Percentiles rank a stretch among this genome's conserved stretches.
Conservation (phyloP, 2,329 filamentous ascomycete species). For the Fusarium napiforme region DNA sequence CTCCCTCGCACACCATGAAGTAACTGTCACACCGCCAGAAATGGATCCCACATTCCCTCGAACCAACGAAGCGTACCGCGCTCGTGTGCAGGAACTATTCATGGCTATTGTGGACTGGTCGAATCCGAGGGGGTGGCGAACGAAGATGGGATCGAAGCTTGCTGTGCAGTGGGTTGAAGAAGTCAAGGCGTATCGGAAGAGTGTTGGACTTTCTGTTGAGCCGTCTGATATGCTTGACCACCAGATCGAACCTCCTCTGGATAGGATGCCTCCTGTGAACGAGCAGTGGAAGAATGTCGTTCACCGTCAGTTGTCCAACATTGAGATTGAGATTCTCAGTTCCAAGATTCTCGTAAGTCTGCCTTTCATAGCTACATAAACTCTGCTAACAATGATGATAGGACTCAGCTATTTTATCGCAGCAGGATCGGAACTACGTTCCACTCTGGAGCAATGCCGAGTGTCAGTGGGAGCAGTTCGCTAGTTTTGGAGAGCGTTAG, state of each 20-base stretch:
- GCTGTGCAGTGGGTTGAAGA: slow-evolving; percentile 23
- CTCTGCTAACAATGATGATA: neutral
- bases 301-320: slow-evolving; percentile 25
- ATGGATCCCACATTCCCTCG: slow-evolving; percentile 25
- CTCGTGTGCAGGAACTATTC: slow-evolving; percentile 24
- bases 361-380: too few species aligned
- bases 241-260: slow-evolving; percentile 19
- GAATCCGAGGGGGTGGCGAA: slow-evolving; percentile 28
- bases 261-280: slow-evolving; percentile 17
- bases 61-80: neutral
- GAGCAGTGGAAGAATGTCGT: slow-evolving; percentile 40
- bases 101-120: slow-evolving; percentile 39
- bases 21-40: neutral
- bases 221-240: slow-evolving; percentile 15
- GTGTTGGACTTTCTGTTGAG: neutral
- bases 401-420: slow-evolving; percentile 32
- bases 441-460: slow-evolving; percentile 40
- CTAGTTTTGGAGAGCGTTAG: slow-evolving; percentile 41
- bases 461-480: slow-evolving; percentile 41
- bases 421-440: slow-evolving; percentile 33
- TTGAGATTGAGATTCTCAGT: slow-evolving; percentile 40
- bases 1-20: slow-evolving; percentile 3
- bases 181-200: neutral
- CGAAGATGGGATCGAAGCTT: slow-evolving; percentile 28
- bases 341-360: slow-evolving; percentile 33